Evolutionary conservation across 192 early-diverging fungal species (phyloP), one percentile per base, ranked within the genome.

Genomic region (Fimicolochytrium jonesii): DNA sequence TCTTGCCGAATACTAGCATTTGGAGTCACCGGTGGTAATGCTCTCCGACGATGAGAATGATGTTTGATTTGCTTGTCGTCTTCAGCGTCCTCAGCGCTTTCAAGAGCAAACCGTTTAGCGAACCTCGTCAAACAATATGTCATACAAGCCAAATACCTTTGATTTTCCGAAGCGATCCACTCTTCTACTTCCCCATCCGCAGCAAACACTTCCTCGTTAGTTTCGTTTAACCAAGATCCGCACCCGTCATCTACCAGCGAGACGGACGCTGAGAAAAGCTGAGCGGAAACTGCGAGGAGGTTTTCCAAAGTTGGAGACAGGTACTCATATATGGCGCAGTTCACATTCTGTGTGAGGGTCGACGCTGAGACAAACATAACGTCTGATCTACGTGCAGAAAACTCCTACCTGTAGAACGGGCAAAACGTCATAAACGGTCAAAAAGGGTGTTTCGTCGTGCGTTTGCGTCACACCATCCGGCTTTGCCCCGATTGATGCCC

Each of bases 1-100:
- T 75, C 73, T 49, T 75, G 73, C 15, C 54, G 63, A 9, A 75
- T 72, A 32, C 66, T 72, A 15, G 64, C 69, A 39, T 57, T 68
- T 18, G 73, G 73, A 20, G 68, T 67, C 17, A 70, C 56, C 6
- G 69, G 72, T 7, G 59, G 59, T n/a, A 70, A 22, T 5, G 63
- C 51, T 6, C 37, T 13, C 42, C 53, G 51, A 26, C 39, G 47
- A 10, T 42, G 62, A 23, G 45, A 44, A 35, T 56, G 39, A 31
- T 25, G 51, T 46, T 45, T 60, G 34, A 41, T 31, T 36, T 42
- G 20, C 18, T 70, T 54, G 36, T 57, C 22, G 26, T 64, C 50
- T 30, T 56, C 26, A 7, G 52, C 9, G 4, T 36, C 32, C 15
- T 42, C 46, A 47, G 4, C 18, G 30, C 32, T 55, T 9, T 6